Evolutionary conservation across 371 early-diverging fungal species (phyloP), one percentile per base, ranked within the genome.

Genomic region (Saksenaea oblongispora): DNA sequence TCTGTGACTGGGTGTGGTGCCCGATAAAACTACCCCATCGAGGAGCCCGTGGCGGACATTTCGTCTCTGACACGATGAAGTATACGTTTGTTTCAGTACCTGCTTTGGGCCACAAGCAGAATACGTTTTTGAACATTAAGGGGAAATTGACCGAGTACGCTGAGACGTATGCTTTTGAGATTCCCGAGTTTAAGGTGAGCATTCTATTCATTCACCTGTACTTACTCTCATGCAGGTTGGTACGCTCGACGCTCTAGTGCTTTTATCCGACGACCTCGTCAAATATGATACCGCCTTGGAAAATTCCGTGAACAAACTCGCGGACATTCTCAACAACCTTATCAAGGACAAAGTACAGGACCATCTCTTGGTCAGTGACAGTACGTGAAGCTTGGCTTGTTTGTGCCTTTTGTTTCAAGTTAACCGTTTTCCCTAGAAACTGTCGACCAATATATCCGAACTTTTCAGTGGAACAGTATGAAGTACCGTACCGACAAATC

Each of bases 381-480:
- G 94, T 93, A 85, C 68, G 78, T 69, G 24, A 27, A 7, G n/a
- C 57, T 28, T 17, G 17, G 34, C 34, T 22, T 27, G 42, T 41
- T n/a, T 5, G 55, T 59, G 35, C 58, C 47, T 34, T n/a, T 34
- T 42, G 28, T 41, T 15, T 28, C 10, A 51, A 24, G 8, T 55
- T 54, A 31, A 51, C 18, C 18, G 9, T 42, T 5, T n/a, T 35
- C 24, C 51, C 34, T 72, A 94, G 93, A 93, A 78, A 67, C 88
- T 54, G 83, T 95, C 28, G 95, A 95, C 63, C 83, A 90, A 54
- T 97, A 90, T 63, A 74, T 97, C 17, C 85, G 87, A 61, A 79
- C 87, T 27, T 97, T 97, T 69, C 83, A 89, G 56, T 98, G 98
- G 98, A 95, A 97, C 74, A 87, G 89, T n/a, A 90, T 95, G 89